Base-by-base conservation (phyloP, 805 yeast genomes). In the Sugiyamaella chiloensis region DNA sequence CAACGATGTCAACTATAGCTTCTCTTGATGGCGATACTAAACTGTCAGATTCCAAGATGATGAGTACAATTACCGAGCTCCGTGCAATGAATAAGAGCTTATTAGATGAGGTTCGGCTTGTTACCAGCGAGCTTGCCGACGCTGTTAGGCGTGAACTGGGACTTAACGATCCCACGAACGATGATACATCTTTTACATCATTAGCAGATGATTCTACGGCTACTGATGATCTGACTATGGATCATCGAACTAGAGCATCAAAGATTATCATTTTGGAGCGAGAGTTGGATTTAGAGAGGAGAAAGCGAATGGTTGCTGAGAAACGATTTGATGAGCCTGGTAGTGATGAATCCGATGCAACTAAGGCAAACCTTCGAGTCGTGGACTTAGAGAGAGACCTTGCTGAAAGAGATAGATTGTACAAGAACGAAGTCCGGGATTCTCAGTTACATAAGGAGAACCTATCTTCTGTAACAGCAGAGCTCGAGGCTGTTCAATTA, bases 41-140 rank as follows among this genome's bases (percentile, higher is more conserved):
- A 14, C 14, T 27, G 40, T 24, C 19, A 17, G 40, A 21, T n/a
- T 27, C 40, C 14, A 21, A 36, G 24, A 24, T 17, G 9, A 9
- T 23, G 31, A 47, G 19, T 24, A 27, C 24, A 24, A 24, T 51
- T 24, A 40, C 46, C 16, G 60, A 57, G 34, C 51, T 57, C 30
- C 51, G 46, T 9, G 43, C 42, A 9, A 45, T 53, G 44, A 55
- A 61, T 42, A 44, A 42, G 35, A 40, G 54, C 23, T 57, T 66
- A 9, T 53, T 61, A 40, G 62, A 63, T 17, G 70, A 67, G 37
- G 52, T 67, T 17, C 52, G 66, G 12, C 53, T 63, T n/a, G 61
- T 67, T 14, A 60, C 68, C 2, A 52, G 60, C 20, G 71, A 67
- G 50, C 60, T 67, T 20, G 68, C 68, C 9, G 71, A 67, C 48